phyloP scores from a whole-genome alignment of 768 basidiomycete genomes.

The Tulasnella sp. region DNA sequence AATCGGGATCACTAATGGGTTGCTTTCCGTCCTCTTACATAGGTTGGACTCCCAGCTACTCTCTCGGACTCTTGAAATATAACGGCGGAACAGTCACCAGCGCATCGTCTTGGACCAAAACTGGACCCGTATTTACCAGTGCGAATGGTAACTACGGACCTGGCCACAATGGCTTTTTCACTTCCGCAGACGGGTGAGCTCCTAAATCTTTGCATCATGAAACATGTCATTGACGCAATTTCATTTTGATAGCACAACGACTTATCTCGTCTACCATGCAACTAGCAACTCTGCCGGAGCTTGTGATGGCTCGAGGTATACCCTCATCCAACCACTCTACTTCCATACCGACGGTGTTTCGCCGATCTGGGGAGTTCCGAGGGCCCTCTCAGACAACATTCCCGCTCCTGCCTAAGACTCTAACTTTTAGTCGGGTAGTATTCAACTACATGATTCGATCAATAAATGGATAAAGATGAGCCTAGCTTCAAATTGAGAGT shows the following conservation, averaged over 20 bases:
- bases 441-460: not conserved
- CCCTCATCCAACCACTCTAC: constrained; percentile 17
- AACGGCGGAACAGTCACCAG: constrained; percentile 3
- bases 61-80: constrained; percentile 6
- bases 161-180: constrained; percentile 22
- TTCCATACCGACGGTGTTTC: constrained; percentile 15
- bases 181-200: constrained; percentile 7
- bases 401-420: not conserved
- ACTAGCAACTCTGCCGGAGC: constrained; percentile 14
- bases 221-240: not conserved
- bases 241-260: not conserved
- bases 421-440: not conserved
- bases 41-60: constrained; percentile 9
- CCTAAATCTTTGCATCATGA: not conserved
- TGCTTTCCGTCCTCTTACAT: not conserved
- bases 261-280: constrained; percentile 17
- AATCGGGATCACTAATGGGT: not conserved
- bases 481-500: not conserved
- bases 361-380: constrained; percentile 8
- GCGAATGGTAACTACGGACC: constrained; percentile 8
- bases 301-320: constrained; percentile 20
- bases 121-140: constrained; percentile 3
- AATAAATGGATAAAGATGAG: not conserved
- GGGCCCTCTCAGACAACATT: constrained; percentile 5
- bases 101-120: constrained; percentile 3